Conservation (phyloP, 306 rosid genomes). For the Acacia acuminata region DNA sequence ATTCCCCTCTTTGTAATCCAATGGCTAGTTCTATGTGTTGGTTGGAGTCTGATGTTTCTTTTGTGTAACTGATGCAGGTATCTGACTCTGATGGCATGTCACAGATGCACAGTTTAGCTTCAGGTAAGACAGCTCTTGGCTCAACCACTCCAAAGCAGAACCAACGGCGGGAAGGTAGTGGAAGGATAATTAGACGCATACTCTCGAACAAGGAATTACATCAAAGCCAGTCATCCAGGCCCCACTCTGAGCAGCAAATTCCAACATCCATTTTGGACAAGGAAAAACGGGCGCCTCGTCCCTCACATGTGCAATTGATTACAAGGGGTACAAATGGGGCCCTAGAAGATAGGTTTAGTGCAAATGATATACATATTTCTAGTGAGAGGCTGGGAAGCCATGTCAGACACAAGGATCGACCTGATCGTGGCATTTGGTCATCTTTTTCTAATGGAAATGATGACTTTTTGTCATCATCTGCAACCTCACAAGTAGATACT, state of each 20-base stretch:
- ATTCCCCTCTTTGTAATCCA: slow-evolving; percentile 16
- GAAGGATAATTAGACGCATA: slow-evolving; percentile 63
- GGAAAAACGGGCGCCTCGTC: slow-evolving; percentile 52
- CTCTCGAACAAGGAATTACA: slow-evolving; percentile 57
- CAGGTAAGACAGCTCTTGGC: slow-evolving; percentile 38
- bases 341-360: slow-evolving; percentile 46
- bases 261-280: slow-evolving; percentile 50
- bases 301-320: slow-evolving; percentile 54
- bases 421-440: slow-evolving; percentile 63
- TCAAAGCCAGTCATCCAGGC: slow-evolving; percentile 56
- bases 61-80: slow-evolving; percentile 36
- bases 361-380: slow-evolving; percentile 48
- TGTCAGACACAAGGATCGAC: slow-evolving; percentile 56
- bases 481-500: slow-evolving; percentile 43
- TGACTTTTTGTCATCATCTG: slow-evolving; percentile 42
- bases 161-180: slow-evolving; percentile 53
- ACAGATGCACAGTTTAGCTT: slow-evolving; percentile 44
- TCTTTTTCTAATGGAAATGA: slow-evolving; percentile 53
- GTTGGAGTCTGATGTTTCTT: slow-evolving; percentile 22
- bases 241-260: slow-evolving; percentile 45
- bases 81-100: slow-evolving; percentile 37
- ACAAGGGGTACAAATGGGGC: slow-evolving; percentile 57
- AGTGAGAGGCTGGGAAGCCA: slow-evolving; percentile 57
- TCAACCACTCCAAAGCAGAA: slow-evolving; percentile 50
- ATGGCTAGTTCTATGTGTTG: slow-evolving; percentile 11